Evolutionary conservation across 441 rosid species (phyloP).

Genomic region (Bruguiera hainesii): DNA sequence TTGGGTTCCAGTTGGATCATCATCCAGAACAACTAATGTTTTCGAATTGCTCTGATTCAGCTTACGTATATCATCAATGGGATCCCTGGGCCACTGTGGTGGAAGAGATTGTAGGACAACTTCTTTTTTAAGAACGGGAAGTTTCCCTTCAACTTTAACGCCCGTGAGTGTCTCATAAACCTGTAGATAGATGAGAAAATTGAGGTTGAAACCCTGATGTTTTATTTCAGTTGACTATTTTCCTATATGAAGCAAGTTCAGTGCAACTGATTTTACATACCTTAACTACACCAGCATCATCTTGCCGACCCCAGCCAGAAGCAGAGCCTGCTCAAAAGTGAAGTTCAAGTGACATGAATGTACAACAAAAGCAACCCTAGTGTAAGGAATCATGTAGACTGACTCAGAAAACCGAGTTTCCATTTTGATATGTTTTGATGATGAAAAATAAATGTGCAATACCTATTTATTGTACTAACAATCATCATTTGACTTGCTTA

Average conservation of each 20-base stretch:
- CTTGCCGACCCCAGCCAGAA: constrained; percentile 97
- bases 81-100: constrained; percentile 84
- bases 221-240: constrained; percentile 6
- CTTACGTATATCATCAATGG: constrained; percentile 56
- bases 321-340: constrained; percentile 67
- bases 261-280: constrained; percentile 32
- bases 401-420: constrained; percentile 1
- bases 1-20: constrained; percentile 99
- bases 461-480: too few species aligned
- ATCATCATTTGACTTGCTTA: too few species aligned
- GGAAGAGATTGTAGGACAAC: constrained; percentile 71
- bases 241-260: neutral
- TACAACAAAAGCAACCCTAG: constrained; percentile 4
- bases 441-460: too few species aligned
- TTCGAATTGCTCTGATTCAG: constrained; percentile 62
- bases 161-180: constrained; percentile 87
- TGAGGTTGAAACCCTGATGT: constrained; percentile 11
- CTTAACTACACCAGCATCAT: constrained; percentile 96
- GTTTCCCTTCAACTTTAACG: constrained; percentile 81
- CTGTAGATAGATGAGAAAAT: constrained; percentile 34
- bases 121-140: constrained; percentile 67
- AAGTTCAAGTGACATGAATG: constrained; percentile 11
- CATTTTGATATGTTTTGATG: too few species aligned
- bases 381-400: neutral
- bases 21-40: constrained; percentile 91